Percentiles rank a stretch among this genome's conserved stretches.
phyloP scores from a whole-genome alignment of 352 stramenopile genomes.

The Phytophthora lateralis region DNA sequence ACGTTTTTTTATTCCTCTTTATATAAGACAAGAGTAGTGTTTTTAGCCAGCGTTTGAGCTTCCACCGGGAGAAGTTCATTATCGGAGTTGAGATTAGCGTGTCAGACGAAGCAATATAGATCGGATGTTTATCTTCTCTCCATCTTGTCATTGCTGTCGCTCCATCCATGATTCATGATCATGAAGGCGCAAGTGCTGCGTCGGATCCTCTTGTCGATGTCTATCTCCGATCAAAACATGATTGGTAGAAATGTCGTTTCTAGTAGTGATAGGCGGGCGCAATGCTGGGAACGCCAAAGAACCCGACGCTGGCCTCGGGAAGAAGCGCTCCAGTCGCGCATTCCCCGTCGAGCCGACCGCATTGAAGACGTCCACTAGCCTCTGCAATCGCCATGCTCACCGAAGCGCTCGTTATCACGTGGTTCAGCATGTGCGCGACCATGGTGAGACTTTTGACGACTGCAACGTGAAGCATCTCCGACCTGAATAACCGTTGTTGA shows the following conservation, averaged over 20 bases:
- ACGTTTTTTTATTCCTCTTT: conserved; percentile 26
- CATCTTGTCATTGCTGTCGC: background rate
- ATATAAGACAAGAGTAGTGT: conserved; percentile 25
- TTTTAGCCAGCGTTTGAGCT: conserved; percentile 8
- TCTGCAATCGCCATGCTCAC: conserved; percentile 48
- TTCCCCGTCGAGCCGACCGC: background rate
- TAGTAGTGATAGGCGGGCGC: conserved; percentile 7
- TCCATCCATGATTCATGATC: background rate
- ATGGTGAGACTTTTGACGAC: conserved; percentile 47
- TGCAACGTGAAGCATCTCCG: background rate
- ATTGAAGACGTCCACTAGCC: background rate
- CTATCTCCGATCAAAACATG: background rate
- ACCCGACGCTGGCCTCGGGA: conserved; percentile 4
- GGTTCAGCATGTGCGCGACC: conserved; percentile 60
- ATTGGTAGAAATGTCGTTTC: background rate
- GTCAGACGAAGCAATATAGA: conserved; percentile 1
- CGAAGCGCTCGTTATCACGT: conserved; percentile 58
- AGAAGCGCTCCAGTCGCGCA: background rate
- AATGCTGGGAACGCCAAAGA: conserved; percentile 26
- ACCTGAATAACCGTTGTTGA: conserved; percentile 11
- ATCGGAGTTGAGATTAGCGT: too few relatives aligned
- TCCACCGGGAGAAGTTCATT: conserved; percentile 11
- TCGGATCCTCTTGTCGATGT: background rate
- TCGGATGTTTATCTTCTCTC: conserved; percentile 8
- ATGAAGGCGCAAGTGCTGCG: background rate